Evolutionary conservation across 257 asterid species (phyloP), one percentile per base, ranked within the genome.

Genomic region (Paraleonurus japonicus): DNA sequence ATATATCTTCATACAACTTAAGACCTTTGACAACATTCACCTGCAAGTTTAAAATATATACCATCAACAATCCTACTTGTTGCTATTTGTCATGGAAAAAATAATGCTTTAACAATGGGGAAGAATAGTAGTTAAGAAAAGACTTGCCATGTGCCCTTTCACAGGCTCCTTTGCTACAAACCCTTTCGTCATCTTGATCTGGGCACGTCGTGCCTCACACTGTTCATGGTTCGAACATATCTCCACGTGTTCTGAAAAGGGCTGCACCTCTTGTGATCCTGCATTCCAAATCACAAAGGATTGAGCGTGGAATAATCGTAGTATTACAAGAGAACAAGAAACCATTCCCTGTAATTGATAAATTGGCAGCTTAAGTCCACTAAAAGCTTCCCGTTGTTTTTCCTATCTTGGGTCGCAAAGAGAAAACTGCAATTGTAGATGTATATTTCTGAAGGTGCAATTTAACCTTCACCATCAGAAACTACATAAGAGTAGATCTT

Each of bases 21-120:
- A 94, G 96, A 68, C 99, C 99, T 84, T 89, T 88, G 57, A 91
- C 97, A 69, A 91, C 96, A 75, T 94, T 94, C 79, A 94, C 90
- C 99, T 94, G 91, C 55, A 75, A 75, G 57, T 19, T 17, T 1
- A 35, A 28, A 74, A 51, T 27, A 65, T 43, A 37, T 48, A 23
- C 26, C 33, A 15, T 73, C 55, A 71, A 20, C 65, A 12, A 77
- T 50, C 35, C 30, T 10, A 19, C 27, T 69, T 55, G n/a, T 26
- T 61, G 61, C 28, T 43, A 7, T 37, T 35, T 30, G 32, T 51
- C 3, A 11, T 37, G 10, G 35, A 65, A 22, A 12, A n/a, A 66
- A 9, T 7, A n/a, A 68, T 1, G 24, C 57, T 53, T 17, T 10
- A 67, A 62, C 24, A 28, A 30, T 64, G 41, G 35, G 3, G 54